Evolutionary conservation across 2,329 filamentous ascomycete genomes (phyloP).

Genomic region (Sclerotinia sclerotiorum): DNA sequence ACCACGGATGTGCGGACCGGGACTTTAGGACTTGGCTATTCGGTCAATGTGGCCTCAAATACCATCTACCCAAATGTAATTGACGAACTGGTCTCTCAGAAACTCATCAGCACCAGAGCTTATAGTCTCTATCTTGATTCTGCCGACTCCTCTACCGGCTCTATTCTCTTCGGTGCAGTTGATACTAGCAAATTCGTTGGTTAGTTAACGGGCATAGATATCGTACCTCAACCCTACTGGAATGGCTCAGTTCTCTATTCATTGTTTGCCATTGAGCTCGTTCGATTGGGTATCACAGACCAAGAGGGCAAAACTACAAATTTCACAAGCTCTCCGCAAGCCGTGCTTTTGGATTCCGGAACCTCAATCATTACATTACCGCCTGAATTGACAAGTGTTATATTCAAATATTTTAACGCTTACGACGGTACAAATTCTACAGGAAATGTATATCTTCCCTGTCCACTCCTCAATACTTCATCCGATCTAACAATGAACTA

Average conservation of each 20-base stretch:
- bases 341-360: constrained; percentile 62
- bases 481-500: constrained; percentile 47
- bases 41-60: constrained; percentile 47
- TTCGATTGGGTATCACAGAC: constrained; percentile 30
- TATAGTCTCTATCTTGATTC: constrained; percentile 41
- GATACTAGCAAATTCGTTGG: constrained; percentile 48
- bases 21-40: constrained; percentile 58
- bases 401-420: constrained; percentile 43
- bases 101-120: constrained; percentile 46
- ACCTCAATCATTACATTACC: constrained; percentile 66
- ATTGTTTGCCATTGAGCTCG: constrained; percentile 34
- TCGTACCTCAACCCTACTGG: constrained; percentile 22
- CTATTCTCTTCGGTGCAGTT: constrained; percentile 48
- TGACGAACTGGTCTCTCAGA: constrained; percentile 43
- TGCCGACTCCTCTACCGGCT: constrained; percentile 36
- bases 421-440: constrained; percentile 39
- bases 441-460: constrained; percentile 33
- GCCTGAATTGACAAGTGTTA: constrained; percentile 46
- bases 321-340: constrained; percentile 42
- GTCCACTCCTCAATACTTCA: constrained; percentile 45
- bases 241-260: constrained; percentile 30
- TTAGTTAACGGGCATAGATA: constrained; percentile 34
- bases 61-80: constrained; percentile 40
- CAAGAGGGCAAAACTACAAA: constrained; percentile 31
- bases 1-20: constrained; percentile 51